Conservation (phyloP, 768 basidiomycete genomes). For the Hericium coralloides region DNA sequence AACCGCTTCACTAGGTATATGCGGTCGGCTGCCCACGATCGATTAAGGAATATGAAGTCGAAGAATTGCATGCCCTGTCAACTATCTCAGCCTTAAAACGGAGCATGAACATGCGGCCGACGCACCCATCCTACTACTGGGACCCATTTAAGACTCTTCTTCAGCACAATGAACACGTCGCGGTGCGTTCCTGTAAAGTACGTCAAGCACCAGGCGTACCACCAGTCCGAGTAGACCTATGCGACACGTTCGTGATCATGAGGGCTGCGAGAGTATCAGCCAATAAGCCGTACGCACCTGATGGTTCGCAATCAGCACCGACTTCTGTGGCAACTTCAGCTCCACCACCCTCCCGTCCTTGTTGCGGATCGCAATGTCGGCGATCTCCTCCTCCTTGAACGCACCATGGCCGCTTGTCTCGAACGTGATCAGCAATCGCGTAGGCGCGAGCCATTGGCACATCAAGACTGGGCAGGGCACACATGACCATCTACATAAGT, state of each 20-base stretch:
- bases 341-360: conserved; percentile 44
- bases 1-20: conserved; percentile 56
- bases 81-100: neutral
- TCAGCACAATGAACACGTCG: conserved; percentile 84
- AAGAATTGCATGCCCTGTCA: conserved; percentile 86
- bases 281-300: conserved; percentile 43
- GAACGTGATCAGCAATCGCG: conserved; percentile 61
- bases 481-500: neutral
- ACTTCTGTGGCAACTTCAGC: conserved; percentile 68
- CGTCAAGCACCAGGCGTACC: conserved; percentile 77
- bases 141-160: conserved; percentile 80
- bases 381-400: conserved; percentile 52
- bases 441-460: conserved; percentile 78
- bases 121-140: conserved; percentile 86
- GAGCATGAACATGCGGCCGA: neutral
- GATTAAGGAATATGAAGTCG: conserved; percentile 86
- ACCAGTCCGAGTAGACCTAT: conserved; percentile 75
- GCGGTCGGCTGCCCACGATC: conserved; percentile 85
- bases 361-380: conserved; percentile 47
- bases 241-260: neutral
- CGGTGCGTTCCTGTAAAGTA: conserved; percentile 61
- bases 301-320: conserved; percentile 87
- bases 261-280: neutral
- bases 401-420: conserved; percentile 60
- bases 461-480: conserved; percentile 47